Conservation (phyloP, 73 alveolate species). For the Urostyla sp. region DNA sequence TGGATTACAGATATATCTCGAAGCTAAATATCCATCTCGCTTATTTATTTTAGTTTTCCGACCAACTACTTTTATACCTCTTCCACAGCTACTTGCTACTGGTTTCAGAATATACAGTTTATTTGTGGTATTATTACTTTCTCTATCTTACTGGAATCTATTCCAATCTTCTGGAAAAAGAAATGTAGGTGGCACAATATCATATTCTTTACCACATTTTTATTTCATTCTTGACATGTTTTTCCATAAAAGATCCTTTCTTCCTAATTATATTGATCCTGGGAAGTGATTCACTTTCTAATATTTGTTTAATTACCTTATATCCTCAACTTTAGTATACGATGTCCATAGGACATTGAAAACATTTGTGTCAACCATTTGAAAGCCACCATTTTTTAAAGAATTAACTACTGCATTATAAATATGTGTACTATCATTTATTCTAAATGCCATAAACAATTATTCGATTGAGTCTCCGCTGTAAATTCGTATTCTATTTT, state of each 20-base stretch:
- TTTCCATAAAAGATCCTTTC: conserved; percentile 84
- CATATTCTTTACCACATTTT: conserved; percentile 77
- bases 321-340: conserved; percentile 65
- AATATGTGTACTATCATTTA: conserved; percentile 60
- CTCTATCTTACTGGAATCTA: conserved; percentile 80
- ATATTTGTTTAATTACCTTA: conserved; percentile 66
- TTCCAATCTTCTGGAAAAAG: conserved; percentile 90
- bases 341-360: conserved; percentile 84
- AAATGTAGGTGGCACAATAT: conserved; percentile 88
- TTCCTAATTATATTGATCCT: conserved; percentile 79
- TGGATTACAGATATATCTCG: conserved; percentile 87
- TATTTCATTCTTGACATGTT: conserved; percentile 71
- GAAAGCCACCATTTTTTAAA: conserved; percentile 49
- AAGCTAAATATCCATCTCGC: conserved; percentile 69
- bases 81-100: conserved; percentile 94
- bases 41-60: conserved; percentile 76
- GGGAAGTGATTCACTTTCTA: conserved; percentile 92
- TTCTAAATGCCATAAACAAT: conserved; percentile 48
- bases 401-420: conserved; percentile 72
- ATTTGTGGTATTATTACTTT: conserved; percentile 75
- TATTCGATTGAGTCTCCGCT: conserved; percentile 34
- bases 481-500: conserved; percentile 14
- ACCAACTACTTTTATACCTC: conserved; percentile 90
- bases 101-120: conserved; percentile 95
- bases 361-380: conserved; percentile 40